Evolutionary conservation across 495 filamentous ascomycete genomes (phyloP), one percentile per base, ranked within the genome.

Genomic region (Chaetomidium leptoderma): DNA sequence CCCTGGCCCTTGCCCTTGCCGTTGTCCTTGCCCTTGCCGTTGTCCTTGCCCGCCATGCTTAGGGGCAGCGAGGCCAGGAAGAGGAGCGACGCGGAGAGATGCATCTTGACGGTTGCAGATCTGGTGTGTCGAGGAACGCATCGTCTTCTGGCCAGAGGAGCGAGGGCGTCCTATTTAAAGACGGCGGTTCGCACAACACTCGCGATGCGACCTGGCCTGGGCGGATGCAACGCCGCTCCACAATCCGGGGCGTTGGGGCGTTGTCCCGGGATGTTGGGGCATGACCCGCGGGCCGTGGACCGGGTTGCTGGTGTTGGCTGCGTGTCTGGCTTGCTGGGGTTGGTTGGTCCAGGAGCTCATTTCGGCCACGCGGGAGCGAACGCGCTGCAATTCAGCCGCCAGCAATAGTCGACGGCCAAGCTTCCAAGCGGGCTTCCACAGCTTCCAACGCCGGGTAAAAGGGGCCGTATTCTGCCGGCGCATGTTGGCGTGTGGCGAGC

Each of bases 61-160:
- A 57, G 27, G 23, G 58, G 58, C 48, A 61, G 35, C 6, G 51
- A 42, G 29, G 61, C 53, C 19, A 64, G 49, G 29, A 56, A 36
- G 10, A 63, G 35, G 46, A 63, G 57, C 46, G 61, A 59, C 7
- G 57, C 57, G 6, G 53, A 26, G 35, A 63, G 53, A 52, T 62
- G 55, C 59, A 62, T 62, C 54, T 57, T 61, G 59, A 47, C 59
- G 49, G 33, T 54, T 19, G 30, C 19, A 37, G 32, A 29, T 42
- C 24, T 19, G 40, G 45, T 32, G 16, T 23, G n/a, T 19, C 19
- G 42, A 43, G 33, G n/a, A 37, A n/a, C 23, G 36, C 39, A n/a
- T n/a, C n/a, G n/a, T n/a, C n/a, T n/a, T n/a, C n/a, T n/a, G n/a
- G n/a, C n/a, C n/a, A n/a, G 40, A 26, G 24, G 2, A 40, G 27